Evolutionary conservation across 345 rosid species (phyloP).

Genomic region (thale cress (Arabidopsis thaliana)): DNA sequence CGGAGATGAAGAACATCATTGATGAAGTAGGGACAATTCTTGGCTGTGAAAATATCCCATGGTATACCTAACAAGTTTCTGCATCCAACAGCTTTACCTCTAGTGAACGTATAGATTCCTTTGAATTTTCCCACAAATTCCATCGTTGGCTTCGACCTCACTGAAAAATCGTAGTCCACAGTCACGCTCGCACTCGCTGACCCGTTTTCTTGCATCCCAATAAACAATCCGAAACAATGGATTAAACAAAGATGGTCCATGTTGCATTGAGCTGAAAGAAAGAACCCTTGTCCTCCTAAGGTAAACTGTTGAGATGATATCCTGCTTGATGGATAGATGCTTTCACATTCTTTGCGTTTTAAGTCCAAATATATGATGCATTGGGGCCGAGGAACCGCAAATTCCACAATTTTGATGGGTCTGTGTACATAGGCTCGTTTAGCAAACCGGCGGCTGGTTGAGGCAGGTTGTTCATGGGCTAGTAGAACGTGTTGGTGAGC

Average conservation of each 20-base stretch:
- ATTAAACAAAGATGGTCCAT: conserved; percentile 63
- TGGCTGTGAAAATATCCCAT: conserved; percentile 66
- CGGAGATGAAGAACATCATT: conserved; percentile 76
- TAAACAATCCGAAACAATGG: conserved; percentile 76
- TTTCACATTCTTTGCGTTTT: conserved; percentile 64
- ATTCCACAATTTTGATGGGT: conserved; percentile 78
- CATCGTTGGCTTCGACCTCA: conserved; percentile 65
- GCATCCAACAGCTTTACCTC: conserved; percentile 69
- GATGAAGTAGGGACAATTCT: conserved; percentile 66
- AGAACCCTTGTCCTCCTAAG: conserved; percentile 74
- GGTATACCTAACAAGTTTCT: conserved; percentile 61
- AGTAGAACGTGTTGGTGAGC: conserved; percentile 54
- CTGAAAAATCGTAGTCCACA: conserved; percentile 75
- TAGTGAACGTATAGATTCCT: conserved; percentile 62
- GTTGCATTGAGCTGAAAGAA: conserved; percentile 70
- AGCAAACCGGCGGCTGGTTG: conserved; percentile 54
- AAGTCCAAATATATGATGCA: conserved; percentile 84
- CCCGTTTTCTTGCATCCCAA: conserved; percentile 76
- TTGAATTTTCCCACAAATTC: conserved; percentile 60
- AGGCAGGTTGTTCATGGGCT: conserved; percentile 52
- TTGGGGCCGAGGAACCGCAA: conserved; percentile 68
- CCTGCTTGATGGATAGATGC: conserved; percentile 61
- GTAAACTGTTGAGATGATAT: conserved; percentile 74
- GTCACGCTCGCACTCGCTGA: conserved; percentile 53
- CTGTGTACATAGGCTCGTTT: conserved; percentile 74